These are phyloP conservation scores for Tremellales sp. DNA, from an alignment of 1,284 basidiomycete genomes.

Conservation along the genomic window DNA sequence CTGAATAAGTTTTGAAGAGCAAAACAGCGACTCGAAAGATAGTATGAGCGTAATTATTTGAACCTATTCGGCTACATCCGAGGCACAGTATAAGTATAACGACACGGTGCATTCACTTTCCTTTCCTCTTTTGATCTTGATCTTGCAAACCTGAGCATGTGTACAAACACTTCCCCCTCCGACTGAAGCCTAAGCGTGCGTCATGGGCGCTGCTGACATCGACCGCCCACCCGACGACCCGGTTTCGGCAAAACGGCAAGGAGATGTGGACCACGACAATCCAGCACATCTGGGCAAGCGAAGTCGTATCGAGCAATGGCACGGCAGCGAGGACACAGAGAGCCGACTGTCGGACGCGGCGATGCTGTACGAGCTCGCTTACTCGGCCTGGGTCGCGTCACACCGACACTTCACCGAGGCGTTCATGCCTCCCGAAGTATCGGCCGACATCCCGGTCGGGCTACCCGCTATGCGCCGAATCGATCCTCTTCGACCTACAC, in stretches of 20 bases:
- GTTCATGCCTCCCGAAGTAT: constrained; percentile 27
- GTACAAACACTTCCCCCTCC: too few species aligned
- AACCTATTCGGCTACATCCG: too few species aligned
- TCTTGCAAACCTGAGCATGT: too few species aligned
- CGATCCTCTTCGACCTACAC: background rate
- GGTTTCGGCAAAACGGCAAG: background rate
- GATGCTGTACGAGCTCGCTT: constrained; percentile 33
- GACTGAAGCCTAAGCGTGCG: background rate
- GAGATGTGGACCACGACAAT: background rate
- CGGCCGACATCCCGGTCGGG: background rate
- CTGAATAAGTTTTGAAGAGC: too few species aligned
- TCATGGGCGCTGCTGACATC: background rate
- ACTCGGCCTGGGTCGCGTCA: constrained; percentile 27
- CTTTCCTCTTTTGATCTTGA: too few species aligned
- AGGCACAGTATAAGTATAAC: too few species aligned
- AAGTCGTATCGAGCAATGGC: too few species aligned
- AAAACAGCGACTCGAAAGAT: too few species aligned
- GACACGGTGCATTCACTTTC: too few species aligned
- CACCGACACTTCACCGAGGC: constrained; percentile 32
- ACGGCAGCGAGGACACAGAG: too few species aligned
- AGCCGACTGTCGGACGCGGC: constrained; percentile 6
- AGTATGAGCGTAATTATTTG: too few species aligned
- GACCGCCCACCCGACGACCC: background rate
- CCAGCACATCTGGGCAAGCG: too few species aligned
- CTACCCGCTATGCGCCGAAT: background rate